Evolutionary conservation across 805 yeast species (phyloP).

Genomic region (Metschnikowia orientalis): DNA sequence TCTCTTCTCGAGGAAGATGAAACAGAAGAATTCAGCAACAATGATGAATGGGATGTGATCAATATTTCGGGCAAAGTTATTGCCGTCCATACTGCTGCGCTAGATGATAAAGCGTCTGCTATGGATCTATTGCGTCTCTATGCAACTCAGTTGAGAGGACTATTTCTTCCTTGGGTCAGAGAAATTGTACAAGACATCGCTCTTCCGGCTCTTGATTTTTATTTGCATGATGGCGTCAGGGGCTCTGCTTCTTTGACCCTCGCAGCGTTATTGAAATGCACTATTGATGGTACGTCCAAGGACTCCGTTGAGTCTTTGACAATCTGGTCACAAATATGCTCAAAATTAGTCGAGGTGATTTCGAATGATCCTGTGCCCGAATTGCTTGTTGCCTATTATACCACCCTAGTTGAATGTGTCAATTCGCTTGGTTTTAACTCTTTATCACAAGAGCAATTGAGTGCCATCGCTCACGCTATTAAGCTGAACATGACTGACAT

Average conservation of each 20-base stretch:
- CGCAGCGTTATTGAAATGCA: constrained; percentile 68
- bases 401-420: constrained; percentile 62
- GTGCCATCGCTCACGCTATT: constrained; percentile 54
- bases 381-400: constrained; percentile 71
- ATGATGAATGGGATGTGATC: constrained; percentile 94
- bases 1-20: constrained; percentile 88
- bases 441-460: constrained; percentile 52
- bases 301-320: constrained; percentile 58
- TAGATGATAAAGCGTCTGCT: constrained; percentile 91
- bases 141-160: constrained; percentile 77
- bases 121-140: constrained; percentile 82
- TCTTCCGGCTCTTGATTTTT: constrained; percentile 85
- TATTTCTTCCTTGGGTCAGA: constrained; percentile 76
- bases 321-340: constrained; percentile 68
- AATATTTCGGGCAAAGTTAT: constrained; percentile 87
- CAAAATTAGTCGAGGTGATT: constrained; percentile 63
- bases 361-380: constrained; percentile 81
- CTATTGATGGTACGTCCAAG: constrained; percentile 52
- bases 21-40: constrained; percentile 69
- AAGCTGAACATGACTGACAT: constrained; percentile 60
- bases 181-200: constrained; percentile 76
- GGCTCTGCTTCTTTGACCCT: constrained; percentile 83
- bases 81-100: constrained; percentile 90
- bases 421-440: constrained; percentile 63
- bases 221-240: constrained; percentile 90